Evolutionary conservation across 2,329 filamentous ascomycete genomes (phyloP), one percentile per base, ranked within the genome.

Genomic region (Scortechinia acanthostroma): DNA sequence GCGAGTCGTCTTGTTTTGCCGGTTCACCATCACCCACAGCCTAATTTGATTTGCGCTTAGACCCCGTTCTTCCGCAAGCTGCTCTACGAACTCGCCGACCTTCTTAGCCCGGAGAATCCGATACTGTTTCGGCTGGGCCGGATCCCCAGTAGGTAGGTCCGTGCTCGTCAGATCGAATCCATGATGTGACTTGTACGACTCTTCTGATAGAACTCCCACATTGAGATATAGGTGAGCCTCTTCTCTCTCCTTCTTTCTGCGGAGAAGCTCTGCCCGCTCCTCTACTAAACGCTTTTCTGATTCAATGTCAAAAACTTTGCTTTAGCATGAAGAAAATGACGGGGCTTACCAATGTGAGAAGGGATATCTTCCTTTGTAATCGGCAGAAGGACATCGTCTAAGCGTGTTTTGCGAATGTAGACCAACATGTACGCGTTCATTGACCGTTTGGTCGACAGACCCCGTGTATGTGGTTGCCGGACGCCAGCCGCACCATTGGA

Each of bases 401-500:
- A 66, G 46, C 84, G 80, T 44, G 84, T 86, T 60, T 95, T 88
- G 42, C 93, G 84, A 52, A 98, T 89, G 59, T 98, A 98, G 2
- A 98, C 94, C 71, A 98, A 68, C 93, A 98, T 98, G 71, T 98
- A 98, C 3, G 93, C 94, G 61, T 91, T 98, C 64, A 82, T 84
- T 49, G 81, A 77, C 45, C 80, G 74, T 65, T 83, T 75, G 54
- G 80, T 62, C 1, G 78, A 76, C 3, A 55, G 2, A 66, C 61
- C 2, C 67, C 58, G n/a, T 72, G 70, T 13, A 66, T 53, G 35
- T 65, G 64, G 6, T 71, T 69, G 45, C 71, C 71, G 1, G 71
- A 63, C 4, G 69, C 63, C 21, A 66, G 70, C 35, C 6, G 35
- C 19, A 19, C 19, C 19, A 21, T 23, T 43, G 6, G 19, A 19